These are phyloP conservation scores for Furcasterigmium sp. DNA, from an alignment of 2,329 filamentous ascomycete genomes.

Conservation along the genomic window DNA sequence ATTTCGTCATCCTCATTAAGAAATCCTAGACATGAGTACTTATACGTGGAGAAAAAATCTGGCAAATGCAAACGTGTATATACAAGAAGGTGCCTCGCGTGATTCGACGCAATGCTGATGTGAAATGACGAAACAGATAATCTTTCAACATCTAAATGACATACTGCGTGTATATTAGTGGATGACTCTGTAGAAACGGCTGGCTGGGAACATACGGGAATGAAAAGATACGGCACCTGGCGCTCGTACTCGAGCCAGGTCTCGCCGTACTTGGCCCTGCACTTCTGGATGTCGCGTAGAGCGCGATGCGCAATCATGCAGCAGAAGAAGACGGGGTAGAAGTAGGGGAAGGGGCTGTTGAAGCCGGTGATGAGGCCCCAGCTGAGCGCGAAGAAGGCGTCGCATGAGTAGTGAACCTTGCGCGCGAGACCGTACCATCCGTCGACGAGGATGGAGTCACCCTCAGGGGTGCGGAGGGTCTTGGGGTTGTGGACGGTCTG, in stretches of 20 bases:
- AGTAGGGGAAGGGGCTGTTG: constrained; percentile 79
- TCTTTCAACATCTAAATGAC: too few species aligned
- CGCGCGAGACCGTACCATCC: constrained; percentile 63
- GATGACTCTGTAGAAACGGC: not conserved
- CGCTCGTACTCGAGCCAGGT: constrained; percentile 78
- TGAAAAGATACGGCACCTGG: constrained; percentile 76
- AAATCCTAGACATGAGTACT: not conserved
- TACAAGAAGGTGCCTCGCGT: not conserved
- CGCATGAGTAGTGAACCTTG: constrained; percentile 65
- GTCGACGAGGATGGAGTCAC: constrained; percentile 74
- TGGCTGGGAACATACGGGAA: constrained; percentile 31
- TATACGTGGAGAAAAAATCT: not conserved
- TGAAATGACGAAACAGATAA: too few species aligned
- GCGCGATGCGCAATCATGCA: constrained; percentile 78
- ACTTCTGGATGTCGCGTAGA: constrained; percentile 68
- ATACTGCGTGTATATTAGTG: constrained; percentile 22
- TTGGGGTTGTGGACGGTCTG: constrained; percentile 76
- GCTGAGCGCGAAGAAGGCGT: constrained; percentile 69
- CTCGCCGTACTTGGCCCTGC: constrained; percentile 73
- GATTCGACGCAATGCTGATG: too few species aligned
- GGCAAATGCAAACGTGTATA: not conserved
- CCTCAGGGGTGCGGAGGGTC: constrained; percentile 66
- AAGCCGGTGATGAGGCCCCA: constrained; percentile 84
- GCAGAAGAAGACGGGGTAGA: constrained; percentile 78
- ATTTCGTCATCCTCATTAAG: too few species aligned